Conservation (phyloP, 2,329 filamentous ascomycete genomes). For the Juglanconis sp. region DNA sequence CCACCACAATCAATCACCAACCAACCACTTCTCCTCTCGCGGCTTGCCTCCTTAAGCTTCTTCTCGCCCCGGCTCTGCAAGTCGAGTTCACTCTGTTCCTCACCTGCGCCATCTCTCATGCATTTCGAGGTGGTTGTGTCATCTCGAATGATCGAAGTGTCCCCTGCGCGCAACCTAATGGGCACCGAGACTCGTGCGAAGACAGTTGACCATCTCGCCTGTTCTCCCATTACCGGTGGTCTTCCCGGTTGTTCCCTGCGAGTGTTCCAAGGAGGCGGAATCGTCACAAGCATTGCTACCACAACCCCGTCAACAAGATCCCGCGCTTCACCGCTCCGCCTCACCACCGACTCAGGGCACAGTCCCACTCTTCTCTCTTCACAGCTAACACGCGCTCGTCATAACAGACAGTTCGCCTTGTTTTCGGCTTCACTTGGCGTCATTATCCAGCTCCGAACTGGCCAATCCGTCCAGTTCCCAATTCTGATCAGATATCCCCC, state of each 20-base stretch:
- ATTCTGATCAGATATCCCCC: neutral
- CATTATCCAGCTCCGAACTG: conserved; percentile 5
- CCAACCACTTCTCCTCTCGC: neutral
- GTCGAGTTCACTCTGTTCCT: neutral
- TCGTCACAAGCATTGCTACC: conserved; percentile 2
- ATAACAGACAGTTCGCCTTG: conserved; percentile 7
- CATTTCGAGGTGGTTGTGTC: neutral
- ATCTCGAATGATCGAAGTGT: neutral
- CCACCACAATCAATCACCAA: conserved; percentile 3
- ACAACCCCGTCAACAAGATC: neutral
- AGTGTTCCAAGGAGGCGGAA: neutral
- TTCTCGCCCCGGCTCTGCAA: neutral
- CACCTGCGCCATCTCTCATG: neutral
- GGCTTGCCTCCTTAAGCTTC: neutral
- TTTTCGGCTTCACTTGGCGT: conserved; percentile 1
- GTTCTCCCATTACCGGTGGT: neutral
- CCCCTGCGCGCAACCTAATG: neutral
- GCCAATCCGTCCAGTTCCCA: neutral
- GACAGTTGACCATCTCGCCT: neutral
- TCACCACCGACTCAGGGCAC: neutral
- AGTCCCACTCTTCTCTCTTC: neutral
- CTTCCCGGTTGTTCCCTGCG: neutral
- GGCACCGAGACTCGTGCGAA: neutral
- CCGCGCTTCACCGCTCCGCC: conserved; percentile 18
- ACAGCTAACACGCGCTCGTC: conserved; percentile 9